Conservation (phyloP, 2,329 filamentous ascomycete species). For the Mollisiaceae sp. region DNA sequence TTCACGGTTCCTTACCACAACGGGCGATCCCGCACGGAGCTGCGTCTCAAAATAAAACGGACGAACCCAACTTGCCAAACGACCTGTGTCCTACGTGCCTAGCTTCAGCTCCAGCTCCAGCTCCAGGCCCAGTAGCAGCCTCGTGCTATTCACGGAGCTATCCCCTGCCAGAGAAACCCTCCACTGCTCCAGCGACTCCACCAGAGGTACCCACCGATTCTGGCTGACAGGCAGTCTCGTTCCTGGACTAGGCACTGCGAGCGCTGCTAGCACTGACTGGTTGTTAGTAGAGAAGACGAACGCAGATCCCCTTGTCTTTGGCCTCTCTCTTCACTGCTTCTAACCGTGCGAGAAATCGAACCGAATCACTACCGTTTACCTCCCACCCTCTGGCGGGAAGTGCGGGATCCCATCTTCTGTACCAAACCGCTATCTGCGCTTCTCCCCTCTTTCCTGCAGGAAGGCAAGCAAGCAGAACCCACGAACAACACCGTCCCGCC, state of each 20-base stretch:
- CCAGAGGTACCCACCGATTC: no score
- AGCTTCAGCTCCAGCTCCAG: background rate
- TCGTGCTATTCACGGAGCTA: background rate
- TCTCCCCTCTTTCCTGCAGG: background rate
- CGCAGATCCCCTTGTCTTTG: background rate
- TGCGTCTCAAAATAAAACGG: slow-evolving; percentile 10
- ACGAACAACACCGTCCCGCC: background rate
- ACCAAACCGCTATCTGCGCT: background rate
- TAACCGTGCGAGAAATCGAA: background rate
- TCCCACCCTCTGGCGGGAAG: background rate
- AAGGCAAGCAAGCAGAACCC: background rate
- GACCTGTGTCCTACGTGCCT: no score
- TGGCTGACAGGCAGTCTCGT: background rate
- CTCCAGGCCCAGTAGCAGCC: background rate
- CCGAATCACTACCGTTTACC: background rate
- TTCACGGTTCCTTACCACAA: background rate
- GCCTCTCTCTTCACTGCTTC: background rate
- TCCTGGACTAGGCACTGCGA: background rate
- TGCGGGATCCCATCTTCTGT: background rate
- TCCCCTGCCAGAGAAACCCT: no score
- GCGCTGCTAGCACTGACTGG: background rate
- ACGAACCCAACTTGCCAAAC: slow-evolving; percentile 5
- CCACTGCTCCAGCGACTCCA: no score
- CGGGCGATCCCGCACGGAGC: slow-evolving; percentile 15
- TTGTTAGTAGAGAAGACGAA: background rate